Base-by-base conservation (phyloP, 1,284 basidiomycete species). In the Fomes fomentarius region DNA sequence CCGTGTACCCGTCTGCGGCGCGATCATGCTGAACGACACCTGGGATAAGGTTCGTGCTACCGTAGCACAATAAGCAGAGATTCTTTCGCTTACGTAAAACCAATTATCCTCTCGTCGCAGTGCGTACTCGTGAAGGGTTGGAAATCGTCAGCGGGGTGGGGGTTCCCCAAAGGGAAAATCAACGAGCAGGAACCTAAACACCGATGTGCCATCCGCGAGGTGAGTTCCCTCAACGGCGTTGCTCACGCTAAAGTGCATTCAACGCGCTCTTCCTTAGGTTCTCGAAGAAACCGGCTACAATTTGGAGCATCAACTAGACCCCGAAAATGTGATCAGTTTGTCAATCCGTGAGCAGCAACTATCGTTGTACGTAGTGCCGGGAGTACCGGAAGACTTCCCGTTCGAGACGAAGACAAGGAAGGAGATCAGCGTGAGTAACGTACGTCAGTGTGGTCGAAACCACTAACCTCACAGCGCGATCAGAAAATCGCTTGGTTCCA, bases 101-200 rank as follows among this genome's bases (percentile, higher is more conserved):
- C 7, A 35, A 5, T 60, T 45, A 62, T 47, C 28, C 38, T 42
- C 17, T 50, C 40, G 42, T 54, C 51, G 21, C 67, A 96, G 93
- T 94, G 91, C 67, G 78, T 98, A 15, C 82, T 98, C 57, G 95
- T 99, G 47, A 96, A 98, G 71, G 97, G 97, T 4, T 99, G 94
- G 94, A 98, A 98, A 73, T 87, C 93, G 21, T 93, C 89, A 22
- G 91, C 96, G 5, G 93, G 94, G 4, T 99, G 97, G 97, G 93
- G 94, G 25, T 99, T 99, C 72, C 97, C 97, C 1, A 94, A 97
- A 70, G 97, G 97, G 47, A 99, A 99, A 76, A 99, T 99, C 72
- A 99, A 99, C 66, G 89, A 96, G 70, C 83, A 90, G 58, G 95
- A 98, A 73, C 84, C 88, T 38, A 82, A 89, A 61, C 79, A 85